These are phyloP conservation scores for Podospora pseudocomata DNA, from an alignment of 495 filamentous ascomycete species.

Conservation along the genomic window DNA sequence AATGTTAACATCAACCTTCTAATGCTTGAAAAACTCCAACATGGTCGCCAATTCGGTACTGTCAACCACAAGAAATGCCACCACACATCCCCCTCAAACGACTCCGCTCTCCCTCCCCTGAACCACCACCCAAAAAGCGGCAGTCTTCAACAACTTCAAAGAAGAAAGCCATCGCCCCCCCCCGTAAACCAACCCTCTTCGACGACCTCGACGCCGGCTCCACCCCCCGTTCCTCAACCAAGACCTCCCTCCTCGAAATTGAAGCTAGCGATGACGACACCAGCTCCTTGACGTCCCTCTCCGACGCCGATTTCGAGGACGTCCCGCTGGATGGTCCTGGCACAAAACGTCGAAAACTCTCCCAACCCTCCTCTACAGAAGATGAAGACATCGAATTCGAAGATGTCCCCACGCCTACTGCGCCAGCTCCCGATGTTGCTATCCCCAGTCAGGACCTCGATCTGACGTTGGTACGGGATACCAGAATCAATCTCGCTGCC, in stretches of 20 bases:
- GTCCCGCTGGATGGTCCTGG: conserved; percentile 26
- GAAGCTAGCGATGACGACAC: conserved; percentile 54
- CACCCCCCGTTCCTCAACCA: conserved; percentile 46
- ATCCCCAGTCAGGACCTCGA: conserved; percentile 59
- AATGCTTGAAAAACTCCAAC: neutral
- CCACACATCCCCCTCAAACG: conserved; percentile 47
- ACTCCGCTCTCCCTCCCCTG: conserved; percentile 32
- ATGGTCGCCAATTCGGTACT: conserved; percentile 5
- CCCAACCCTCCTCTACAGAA: conserved; percentile 42
- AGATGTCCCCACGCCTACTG: conserved; percentile 58
- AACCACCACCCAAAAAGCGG: conserved; percentile 18
- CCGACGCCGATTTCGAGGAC: conserved; percentile 68
- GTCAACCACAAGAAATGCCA: conserved; percentile 35
- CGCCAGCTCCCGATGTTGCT: conserved; percentile 21
- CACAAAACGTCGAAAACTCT: conserved; percentile 23
- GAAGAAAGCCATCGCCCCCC: conserved; percentile 22
- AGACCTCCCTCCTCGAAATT: conserved; percentile 46
- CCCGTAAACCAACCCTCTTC: conserved; percentile 58
- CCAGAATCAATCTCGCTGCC: conserved; percentile 51
- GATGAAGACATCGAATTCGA: conserved; percentile 84
- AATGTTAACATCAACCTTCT: neutral
- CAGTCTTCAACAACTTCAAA: conserved; percentile 7
- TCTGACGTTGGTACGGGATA: conserved; percentile 65
- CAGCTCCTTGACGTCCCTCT: conserved; percentile 57
- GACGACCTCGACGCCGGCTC: conserved; percentile 60